Evolutionary conservation across 345 rosid genomes (phyloP).

Genomic region (Mallotus nudiflorus): DNA sequence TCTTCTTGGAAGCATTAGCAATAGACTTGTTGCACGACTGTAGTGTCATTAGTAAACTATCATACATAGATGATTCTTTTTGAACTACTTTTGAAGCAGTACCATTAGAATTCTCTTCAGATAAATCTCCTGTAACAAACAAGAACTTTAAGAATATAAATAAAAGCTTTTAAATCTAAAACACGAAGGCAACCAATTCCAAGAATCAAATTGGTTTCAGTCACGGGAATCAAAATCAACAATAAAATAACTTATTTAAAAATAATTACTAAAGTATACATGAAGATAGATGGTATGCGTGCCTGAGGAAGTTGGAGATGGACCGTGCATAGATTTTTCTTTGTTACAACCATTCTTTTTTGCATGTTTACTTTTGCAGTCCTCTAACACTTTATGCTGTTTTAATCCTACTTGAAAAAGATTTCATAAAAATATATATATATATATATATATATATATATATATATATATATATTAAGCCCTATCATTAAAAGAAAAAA

Average conservation of each 20-base stretch:
- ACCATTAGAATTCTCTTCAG: conserved; percentile 20
- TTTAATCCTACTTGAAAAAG: conserved; percentile 31
- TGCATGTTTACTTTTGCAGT: conserved; percentile 21
- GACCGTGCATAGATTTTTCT: conserved; percentile 26
- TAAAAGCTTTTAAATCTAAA: background rate
- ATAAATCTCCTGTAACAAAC: conserved; percentile 29
- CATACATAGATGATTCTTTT: conserved; percentile 47
- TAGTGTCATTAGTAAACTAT: conserved; percentile 50
- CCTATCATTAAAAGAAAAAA: background rate
- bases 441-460: too few relatives aligned
- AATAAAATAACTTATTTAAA: background rate
- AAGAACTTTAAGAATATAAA: conserved; percentile 2
- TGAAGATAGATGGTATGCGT: conserved; percentile 9
- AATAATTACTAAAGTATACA: background rate
- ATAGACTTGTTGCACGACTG: conserved; percentile 45
- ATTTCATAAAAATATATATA: too few relatives aligned
- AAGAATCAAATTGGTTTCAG: background rate
- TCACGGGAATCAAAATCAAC: background rate
- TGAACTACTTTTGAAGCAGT: conserved; percentile 28
- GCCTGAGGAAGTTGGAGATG: conserved; percentile 41
- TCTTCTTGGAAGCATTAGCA: conserved; percentile 46
- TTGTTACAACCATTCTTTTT: conserved; percentile 34
- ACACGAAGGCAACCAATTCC: background rate
- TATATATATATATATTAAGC: background rate
- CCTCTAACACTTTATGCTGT: conserved; percentile 32